Evolutionary conservation across 495 filamentous ascomycete species (phyloP).

Genomic region (Staphylotrichum tortipilum): DNA sequence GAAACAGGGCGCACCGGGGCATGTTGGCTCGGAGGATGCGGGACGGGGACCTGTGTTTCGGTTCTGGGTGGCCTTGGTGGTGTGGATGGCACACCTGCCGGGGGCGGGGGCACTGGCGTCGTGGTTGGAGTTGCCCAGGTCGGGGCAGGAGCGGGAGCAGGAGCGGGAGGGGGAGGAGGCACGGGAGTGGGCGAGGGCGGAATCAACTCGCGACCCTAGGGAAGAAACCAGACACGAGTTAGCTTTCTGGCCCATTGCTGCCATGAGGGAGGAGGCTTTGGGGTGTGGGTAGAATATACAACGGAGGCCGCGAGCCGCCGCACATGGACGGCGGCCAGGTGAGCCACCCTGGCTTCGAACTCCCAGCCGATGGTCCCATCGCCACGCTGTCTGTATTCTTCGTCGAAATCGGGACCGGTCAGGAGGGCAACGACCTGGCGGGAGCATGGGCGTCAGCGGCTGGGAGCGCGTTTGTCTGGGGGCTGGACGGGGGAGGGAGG

Average conservation of each 20-base stretch:
- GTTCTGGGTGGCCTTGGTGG: neutral
- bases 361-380: slow-evolving; percentile 13
- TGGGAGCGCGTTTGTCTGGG: neutral
- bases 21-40: neutral
- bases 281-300: slow-evolving; percentile 3
- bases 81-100: too few species aligned
- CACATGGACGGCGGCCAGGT: slow-evolving; percentile 3
- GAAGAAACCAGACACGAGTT: neutral
- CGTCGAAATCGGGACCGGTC: slow-evolving; percentile 8
- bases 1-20: neutral
- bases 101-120: too few species aligned
- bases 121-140: neutral
- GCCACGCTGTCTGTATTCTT: slow-evolving; percentile 3
- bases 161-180: too few species aligned
- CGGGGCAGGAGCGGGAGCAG: neutral
- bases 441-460: neutral
- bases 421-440: slow-evolving; percentile 8
- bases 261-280: neutral
- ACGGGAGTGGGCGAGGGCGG: too few species aligned
- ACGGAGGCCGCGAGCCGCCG: neutral
- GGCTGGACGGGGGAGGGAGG: neutral
- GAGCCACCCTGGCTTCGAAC: slow-evolving; percentile 10
- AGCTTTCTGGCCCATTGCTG: neutral
- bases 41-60: slow-evolving; percentile 4
- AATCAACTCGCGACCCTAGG: neutral